Conservation (phyloP, 768 basidiomycete species). For the Mycena belliarum region DNA sequence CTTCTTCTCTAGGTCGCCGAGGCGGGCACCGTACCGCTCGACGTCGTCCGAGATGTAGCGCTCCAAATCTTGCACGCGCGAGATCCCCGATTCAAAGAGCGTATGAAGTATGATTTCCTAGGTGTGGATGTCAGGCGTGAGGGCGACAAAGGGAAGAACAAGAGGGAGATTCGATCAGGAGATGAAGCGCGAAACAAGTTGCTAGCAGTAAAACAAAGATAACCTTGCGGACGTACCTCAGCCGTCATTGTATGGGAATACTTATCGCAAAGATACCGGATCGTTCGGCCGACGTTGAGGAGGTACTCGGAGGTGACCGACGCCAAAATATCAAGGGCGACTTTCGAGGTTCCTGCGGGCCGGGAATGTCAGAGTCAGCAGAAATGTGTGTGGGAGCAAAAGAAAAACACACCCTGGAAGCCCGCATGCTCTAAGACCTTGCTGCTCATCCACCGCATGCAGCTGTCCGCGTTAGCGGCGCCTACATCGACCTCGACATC, state of each 20-base stretch:
- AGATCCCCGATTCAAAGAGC: conserved; percentile 84
- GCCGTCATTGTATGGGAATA: conserved; percentile 78
- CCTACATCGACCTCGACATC: conserved; percentile 53
- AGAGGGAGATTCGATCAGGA: too few species aligned
- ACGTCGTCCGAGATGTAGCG: conserved; percentile 89
- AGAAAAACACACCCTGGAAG: conserved; percentile 73
- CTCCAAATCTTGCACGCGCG: conserved; percentile 77
- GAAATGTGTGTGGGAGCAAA: not conserved
- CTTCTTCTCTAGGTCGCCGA: conserved; percentile 84
- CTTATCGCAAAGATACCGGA: conserved; percentile 81
- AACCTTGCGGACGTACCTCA: conserved; percentile 58
- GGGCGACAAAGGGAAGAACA: too few species aligned
- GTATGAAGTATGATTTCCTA: conserved; percentile 94
- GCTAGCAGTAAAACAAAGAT: too few species aligned
- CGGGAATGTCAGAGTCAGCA: too few species aligned
- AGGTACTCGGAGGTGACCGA: conserved; percentile 81
- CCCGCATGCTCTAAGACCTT: conserved; percentile 89
- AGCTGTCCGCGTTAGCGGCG: conserved; percentile 58
- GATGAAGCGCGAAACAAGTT: too few species aligned
- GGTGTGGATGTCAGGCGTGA: not conserved
- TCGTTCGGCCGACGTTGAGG: conserved; percentile 82
- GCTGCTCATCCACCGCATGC: conserved; percentile 67
- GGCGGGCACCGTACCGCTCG: conserved; percentile 72
- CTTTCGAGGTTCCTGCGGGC: conserved; percentile 65
- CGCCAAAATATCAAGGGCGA: conserved; percentile 75